These are phyloP conservation scores for Leucosporidium yakuticum DNA, from an alignment of 768 basidiomycete species.

Conservation along the genomic window DNA sequence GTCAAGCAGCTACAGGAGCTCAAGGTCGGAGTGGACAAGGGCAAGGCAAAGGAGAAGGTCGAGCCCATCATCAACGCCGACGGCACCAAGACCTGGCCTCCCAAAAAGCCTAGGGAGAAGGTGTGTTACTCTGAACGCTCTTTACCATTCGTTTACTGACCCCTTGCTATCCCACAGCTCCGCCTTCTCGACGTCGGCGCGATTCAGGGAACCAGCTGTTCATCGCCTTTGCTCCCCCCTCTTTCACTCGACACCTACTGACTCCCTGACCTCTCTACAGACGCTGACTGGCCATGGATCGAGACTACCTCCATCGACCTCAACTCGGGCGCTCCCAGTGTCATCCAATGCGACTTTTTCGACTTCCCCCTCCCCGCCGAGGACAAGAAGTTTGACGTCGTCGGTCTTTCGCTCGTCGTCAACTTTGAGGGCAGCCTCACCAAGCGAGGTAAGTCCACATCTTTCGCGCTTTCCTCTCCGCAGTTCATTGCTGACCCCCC, in stretches of 20 bases:
- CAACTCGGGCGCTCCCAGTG: constrained; percentile 35
- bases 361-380: constrained; percentile 30
- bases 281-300: constrained; percentile 29
- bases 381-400: constrained; percentile 33
- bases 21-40: constrained; percentile 24
- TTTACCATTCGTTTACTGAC: neutral
- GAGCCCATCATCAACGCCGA: neutral
- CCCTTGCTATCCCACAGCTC: neutral
- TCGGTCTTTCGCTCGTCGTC: constrained; percentile 34
- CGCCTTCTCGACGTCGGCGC: constrained; percentile 33
- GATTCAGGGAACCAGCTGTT: constrained; percentile 8
- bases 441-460: constrained; percentile 35
- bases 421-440: constrained; percentile 35
- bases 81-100: neutral
- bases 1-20: constrained; percentile 31
- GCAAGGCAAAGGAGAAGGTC: constrained; percentile 21
- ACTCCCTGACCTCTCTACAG: neutral
- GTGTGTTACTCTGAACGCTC: neutral
- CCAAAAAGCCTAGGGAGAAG: constrained; percentile 19
- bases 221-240: constrained; percentile 1
- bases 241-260: no score
- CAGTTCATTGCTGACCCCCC: neutral
- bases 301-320: constrained; percentile 36
- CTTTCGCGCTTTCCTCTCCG: neutral
- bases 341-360: constrained; percentile 37